phyloP scores from a whole-genome alignment of 208 protist species.

The Leptomonas seymouri region DNA sequence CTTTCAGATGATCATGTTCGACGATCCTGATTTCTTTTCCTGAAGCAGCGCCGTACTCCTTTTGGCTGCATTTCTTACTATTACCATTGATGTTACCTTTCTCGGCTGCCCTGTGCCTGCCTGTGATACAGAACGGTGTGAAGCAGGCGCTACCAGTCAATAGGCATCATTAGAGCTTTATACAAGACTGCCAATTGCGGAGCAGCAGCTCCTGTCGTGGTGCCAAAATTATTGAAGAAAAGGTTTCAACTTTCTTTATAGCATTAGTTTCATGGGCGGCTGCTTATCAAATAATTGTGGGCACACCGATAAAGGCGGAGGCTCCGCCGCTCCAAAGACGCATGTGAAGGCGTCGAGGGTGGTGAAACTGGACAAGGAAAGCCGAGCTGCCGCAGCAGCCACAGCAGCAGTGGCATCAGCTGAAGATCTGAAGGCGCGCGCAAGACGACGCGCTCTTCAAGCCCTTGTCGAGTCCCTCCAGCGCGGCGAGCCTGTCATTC shows the following conservation, averaged over 20 bases:
- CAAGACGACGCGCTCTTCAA: conserved; percentile 37
- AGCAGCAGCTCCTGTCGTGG: no score
- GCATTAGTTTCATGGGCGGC: conserved; percentile 13
- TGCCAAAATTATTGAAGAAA: background rate
- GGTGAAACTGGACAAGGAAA: background rate
- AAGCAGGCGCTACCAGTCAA: no score
- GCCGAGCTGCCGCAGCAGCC: conserved; percentile 5
- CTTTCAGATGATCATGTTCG: no score
- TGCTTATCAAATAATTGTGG: conserved; percentile 7
- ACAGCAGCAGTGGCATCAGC: conserved; percentile 11
- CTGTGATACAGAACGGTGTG: no score
- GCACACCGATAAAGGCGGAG: background rate
- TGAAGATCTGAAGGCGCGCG: conserved; percentile 42
- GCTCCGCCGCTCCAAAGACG: conserved; percentile 1
- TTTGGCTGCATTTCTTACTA: no score
- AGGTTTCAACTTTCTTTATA: background rate
- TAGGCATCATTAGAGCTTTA: no score
- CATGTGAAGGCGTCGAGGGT: background rate
- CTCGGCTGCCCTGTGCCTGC: no score
- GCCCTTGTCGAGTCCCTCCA: conserved; percentile 47
- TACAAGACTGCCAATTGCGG: no score
- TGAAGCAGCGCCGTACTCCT: no score
- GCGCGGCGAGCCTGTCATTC: conserved; percentile 37
- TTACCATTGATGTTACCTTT: no score
- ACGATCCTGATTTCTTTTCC: no score